A percentile compares a stretch with the other conserved stretches of the same genome.
Evolutionary conservation across 2,329 filamentous ascomycete species (phyloP).

Genomic region (Bretziella fagacearum): DNA sequence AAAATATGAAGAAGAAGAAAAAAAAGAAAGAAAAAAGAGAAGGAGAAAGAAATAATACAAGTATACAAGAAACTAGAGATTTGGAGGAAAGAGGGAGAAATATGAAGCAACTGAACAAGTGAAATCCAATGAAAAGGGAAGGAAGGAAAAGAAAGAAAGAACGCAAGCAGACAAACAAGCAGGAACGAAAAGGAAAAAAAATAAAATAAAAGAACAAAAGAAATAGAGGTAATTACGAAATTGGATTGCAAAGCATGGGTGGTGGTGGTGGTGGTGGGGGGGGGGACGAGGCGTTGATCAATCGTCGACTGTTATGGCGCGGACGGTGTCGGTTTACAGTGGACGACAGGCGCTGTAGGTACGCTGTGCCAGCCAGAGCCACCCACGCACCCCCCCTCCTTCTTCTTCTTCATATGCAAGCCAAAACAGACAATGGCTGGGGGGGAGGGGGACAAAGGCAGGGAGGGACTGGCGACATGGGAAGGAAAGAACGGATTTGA

Average conservation of each 20-base stretch:
- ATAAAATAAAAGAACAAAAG: slow-evolving; percentile 13
- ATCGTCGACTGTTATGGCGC: background rate
- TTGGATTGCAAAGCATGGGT: background rate
- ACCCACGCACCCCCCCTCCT: background rate
- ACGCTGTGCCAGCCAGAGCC: background rate
- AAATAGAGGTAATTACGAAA: slow-evolving; percentile 13
- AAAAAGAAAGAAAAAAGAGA: slow-evolving; percentile 11
- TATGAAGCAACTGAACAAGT: slow-evolving; percentile 15
- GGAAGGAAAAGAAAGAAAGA: background rate
- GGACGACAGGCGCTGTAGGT: background rate
- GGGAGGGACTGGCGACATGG: background rate
- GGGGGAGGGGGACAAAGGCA: no score
- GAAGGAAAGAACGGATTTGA: background rate
- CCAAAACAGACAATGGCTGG: no score
- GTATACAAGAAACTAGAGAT: slow-evolving; percentile 7
- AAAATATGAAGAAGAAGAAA: slow-evolving; percentile 2
- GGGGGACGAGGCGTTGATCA: background rate
- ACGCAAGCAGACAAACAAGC: slow-evolving; percentile 15
- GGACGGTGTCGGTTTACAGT: background rate
- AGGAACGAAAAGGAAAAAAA: slow-evolving; percentile 2
- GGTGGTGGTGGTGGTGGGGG: background rate
- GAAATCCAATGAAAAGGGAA: slow-evolving; percentile 11
- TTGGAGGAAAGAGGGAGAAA: slow-evolving; percentile 11
- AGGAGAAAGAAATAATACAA: slow-evolving; percentile 14
- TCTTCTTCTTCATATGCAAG: background rate